phyloP scores from a whole-genome alignment of 768 basidiomycete genomes.

The Psilocybe azurescens region DNA sequence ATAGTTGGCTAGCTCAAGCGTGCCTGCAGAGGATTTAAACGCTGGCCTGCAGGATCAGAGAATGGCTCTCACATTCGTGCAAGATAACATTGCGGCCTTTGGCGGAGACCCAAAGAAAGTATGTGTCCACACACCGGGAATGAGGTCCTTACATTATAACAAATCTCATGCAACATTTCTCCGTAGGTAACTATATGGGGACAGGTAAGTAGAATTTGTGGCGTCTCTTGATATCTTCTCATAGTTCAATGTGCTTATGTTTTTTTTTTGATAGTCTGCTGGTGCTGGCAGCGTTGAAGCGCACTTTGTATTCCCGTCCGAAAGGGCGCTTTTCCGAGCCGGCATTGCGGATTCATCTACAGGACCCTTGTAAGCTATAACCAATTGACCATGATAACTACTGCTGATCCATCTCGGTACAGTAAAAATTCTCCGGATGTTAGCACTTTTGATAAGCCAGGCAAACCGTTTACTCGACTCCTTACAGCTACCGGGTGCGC shows the following conservation, averaged over 20 bases:
- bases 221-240: background rate
- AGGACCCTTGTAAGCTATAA: conserved; percentile 53
- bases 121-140: background rate
- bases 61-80: conserved; percentile 61
- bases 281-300: conserved; percentile 56
- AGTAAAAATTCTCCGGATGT: conserved; percentile 57
- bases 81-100: conserved; percentile 67
- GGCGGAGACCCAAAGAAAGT: conserved; percentile 67
- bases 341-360: conserved; percentile 58
- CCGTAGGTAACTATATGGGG: conserved; percentile 61
- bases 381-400: background rate
- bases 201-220: conserved; percentile 36
- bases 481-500: conserved; percentile 51
- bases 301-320: conserved; percentile 49
- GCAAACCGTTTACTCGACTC: conserved; percentile 53
- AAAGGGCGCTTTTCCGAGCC: conserved; percentile 48
- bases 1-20: conserved; percentile 47
- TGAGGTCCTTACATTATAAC: too few relatives aligned
- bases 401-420: background rate
- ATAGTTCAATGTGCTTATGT: background rate
- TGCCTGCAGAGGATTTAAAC: conserved; percentile 56
- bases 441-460: conserved; percentile 54
- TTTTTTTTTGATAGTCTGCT: conserved; percentile 42
- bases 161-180: background rate
- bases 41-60: conserved; percentile 66